Base-by-base conservation (phyloP, 2,329 filamentous ascomycete species). In the Microdochium paspali region DNA sequence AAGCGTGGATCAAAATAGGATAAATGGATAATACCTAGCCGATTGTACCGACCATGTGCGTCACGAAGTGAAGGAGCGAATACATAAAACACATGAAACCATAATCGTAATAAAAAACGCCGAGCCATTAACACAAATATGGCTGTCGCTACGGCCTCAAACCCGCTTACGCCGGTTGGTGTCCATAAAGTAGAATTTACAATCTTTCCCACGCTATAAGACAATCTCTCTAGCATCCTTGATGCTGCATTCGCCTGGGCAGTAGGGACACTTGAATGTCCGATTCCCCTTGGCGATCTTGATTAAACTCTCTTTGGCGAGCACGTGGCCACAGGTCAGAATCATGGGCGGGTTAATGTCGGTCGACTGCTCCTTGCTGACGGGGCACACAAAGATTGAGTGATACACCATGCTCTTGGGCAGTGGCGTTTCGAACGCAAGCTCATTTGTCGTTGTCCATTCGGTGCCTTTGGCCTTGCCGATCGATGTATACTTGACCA, bases 371-470 rank as follows among this genome's bases (percentile, higher is more conserved):
- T 96, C 93, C 65, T 97, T 97, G 58, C 85, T 90, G 4, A 98
- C 93, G 0, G 93, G 93, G 61, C 93, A 98, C 39, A 98, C 93
- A 62, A 98, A 98, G 61, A 98, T 96, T 48, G 87, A 87, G 65
- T 98, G 93, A 71, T 95, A 98, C 44, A 83, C 71, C 76, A 80
- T 80, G 54, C 71, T 75, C 45, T 65, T 61, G 1, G 79, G 78
- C 2, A 83, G 66, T 2, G 79, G 75, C 1, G 79, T 82, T 58
- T 87, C 76, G 61, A 90, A 93, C 0, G 91, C 89, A 18, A 98
- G 72, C 65, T 98, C 93, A 59, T 93, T 84, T 51, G 86, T 79
- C 4, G 88, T 90, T 1, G 90, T 96, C 93, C 93, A 98, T 65
- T 95, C 90, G 0, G 91, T 95, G 52, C 87, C 83, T 66, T 91